Base-by-base conservation (phyloP, 2,329 filamentous ascomycete species). In the Phaeophleospora eucalypticola region DNA sequence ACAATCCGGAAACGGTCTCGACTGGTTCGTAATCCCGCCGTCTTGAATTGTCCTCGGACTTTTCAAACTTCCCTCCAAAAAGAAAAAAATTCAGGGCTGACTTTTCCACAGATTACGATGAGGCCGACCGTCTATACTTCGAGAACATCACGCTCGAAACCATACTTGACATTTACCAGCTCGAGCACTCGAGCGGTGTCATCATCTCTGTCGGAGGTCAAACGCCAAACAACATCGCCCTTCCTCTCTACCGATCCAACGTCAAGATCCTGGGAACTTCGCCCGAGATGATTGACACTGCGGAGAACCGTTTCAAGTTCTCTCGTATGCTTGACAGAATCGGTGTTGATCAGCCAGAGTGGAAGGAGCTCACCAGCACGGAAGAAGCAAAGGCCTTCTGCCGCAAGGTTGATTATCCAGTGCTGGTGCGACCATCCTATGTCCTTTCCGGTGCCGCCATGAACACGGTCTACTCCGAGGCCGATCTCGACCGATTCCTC, bases 221-320 rank as follows among this genome's bases (percentile, higher is more conserved):
- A 68, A 95, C 89, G 0, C 91, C 93, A 2, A 97, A 97, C 78
- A 97, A 97, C 75, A 96, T 98, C 61, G 89, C 93, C 1, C 77
- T 97, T 41, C 87, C 89, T 2, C 79, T 98, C 16, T 84, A 90
- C 68, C 86, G 91, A 54, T 79, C 89, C 41, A 93, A 94, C 52
- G 87, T 95, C 64, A 94, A 91, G 73, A 84, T 97, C 29, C 77
- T 97, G 3, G 93, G 93, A 58, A 98, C 93, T 1, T 96, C 91
- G 0, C 93, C 93, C 8, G 93, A 98, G 69, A 97, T 97, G 91
- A 97, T 98, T 64, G 93, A 98, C 68, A 89, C 81, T 29, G 93
- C 93, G 1, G 93, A 98, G 75, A 97, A 98, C 69, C 80, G 93
- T 48, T 97, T 94, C 79, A 97, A 97, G 76, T 97, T 97, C 76